These are phyloP conservation scores for Condylostoma magnum DNA, from an alignment of 169 alveolate species.

Conservation along the genomic window DNA sequence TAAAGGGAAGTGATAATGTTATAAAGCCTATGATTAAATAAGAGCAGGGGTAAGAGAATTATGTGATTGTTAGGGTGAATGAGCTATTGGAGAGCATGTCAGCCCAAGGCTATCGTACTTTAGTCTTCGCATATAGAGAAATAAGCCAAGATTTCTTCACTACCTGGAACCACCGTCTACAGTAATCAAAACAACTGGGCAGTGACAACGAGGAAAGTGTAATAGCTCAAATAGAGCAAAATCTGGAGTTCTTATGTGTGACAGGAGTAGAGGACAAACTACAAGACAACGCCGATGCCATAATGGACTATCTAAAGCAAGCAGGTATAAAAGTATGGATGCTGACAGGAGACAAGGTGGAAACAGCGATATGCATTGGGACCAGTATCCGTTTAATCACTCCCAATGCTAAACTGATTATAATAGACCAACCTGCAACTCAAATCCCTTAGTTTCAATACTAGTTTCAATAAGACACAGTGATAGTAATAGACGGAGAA, in stretches of 20 bases:
- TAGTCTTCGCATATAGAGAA: conserved; percentile 58
- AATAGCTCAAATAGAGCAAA: conserved; percentile 65
- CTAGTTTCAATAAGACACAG: not conserved
- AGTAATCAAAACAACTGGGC: conserved; percentile 40
- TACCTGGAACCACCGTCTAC: conserved; percentile 41
- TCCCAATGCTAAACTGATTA: not conserved
- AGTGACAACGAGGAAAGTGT: conserved; percentile 44
- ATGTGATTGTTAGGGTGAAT: not conserved
- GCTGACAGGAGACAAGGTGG: conserved; percentile 99
- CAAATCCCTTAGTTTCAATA: not conserved
- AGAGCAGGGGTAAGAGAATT: not conserved
- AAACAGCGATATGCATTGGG: conserved; percentile 98
- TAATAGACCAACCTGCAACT: not conserved
- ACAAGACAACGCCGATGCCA: conserved; percentile 91
- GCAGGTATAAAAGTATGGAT: conserved; percentile 98
- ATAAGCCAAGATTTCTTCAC: conserved; percentile 34
- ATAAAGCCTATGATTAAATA: conserved; percentile 30
- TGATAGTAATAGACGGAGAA: conserved; percentile 87
- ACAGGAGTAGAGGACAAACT: conserved; percentile 98
- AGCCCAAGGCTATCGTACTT: conserved; percentile 66
- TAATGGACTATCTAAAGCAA: conserved; percentile 91
- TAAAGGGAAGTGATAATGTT: conserved; percentile 61
- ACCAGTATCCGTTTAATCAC: conserved; percentile 70
- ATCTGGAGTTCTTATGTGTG: conserved; percentile 89
- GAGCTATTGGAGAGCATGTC: conserved; percentile 68